Base-by-base conservation (phyloP, 345 rosid genomes). In the Acer campestre region DNA sequence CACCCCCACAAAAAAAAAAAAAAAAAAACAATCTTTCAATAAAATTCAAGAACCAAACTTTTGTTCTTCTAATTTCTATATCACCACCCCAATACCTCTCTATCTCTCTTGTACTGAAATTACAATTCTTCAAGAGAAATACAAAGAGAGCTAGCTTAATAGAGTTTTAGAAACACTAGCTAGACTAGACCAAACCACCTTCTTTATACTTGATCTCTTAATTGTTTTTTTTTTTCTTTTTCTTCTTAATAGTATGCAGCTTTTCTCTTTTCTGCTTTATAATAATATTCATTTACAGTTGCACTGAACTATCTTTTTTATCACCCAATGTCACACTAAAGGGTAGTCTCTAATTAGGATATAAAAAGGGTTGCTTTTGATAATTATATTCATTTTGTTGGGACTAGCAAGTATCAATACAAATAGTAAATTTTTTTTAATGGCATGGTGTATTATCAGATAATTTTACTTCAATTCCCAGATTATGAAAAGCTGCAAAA, bases 401-500 rank as follows among this genome's bases (percentile, higher is more conserved):
- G 81, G 82, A 85, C 76, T 73, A 40, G 79, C 79, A 82, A 78
- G 61, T 69, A 72, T 70, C 56, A n/a, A 78, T 68, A 25, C 11
- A 77, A 53, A 70, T 65, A 69, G 81, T 71, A 78, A 77, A 77
- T 67, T 58, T 76, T 76, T 82, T 25, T 25, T 75, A 63, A 66
- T 77, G 82, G 89, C 84, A 83, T 81, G 82, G 67, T 82, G 68
- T 72, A 53, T 61, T 70, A 48, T 65, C 74, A 73, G 70, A 77
- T 71, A 64, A 70, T 31, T n/a, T 58, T 74, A 75, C 61, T 40
- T 78, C 38, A 35, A 35, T 35, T 35, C 78, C 80, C 46, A 72
- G 84, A 74, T 35, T 73, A 85, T 82, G 78, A 88, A 85, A 88
- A 85, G 87, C 89, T 85, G 90, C 85, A 80, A 80, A 42, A 82